Conservation (phyloP, 768 basidiomycete genomes). For the Piloderma croceum region DNA sequence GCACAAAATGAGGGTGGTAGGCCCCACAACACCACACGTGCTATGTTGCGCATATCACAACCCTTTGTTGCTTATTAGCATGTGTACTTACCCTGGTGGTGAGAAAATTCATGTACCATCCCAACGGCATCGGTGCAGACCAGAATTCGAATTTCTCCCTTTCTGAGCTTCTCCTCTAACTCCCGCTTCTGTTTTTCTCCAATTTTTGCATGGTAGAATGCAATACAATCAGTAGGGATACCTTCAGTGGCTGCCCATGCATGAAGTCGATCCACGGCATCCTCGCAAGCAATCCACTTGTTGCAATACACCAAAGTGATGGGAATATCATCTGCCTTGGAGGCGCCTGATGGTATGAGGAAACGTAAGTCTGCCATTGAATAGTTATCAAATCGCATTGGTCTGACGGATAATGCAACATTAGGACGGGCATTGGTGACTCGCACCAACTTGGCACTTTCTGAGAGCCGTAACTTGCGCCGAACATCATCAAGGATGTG, state of each 20-base stretch:
- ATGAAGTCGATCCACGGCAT: conserved; percentile 10
- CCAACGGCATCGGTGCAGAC: conserved; percentile 22
- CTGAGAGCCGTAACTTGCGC: no score
- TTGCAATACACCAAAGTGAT: conserved; percentile 20
- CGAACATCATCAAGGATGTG: conserved; percentile 12
- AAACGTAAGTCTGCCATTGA: conserved; percentile 22
- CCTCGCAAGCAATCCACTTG: conserved; percentile 8
- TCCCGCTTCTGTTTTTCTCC: conserved; percentile 17
- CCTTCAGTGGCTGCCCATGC: conserved; percentile 14
- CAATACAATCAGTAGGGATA: conserved; percentile 10
- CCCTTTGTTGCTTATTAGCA: no score
- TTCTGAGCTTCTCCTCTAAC: conserved; percentile 8
- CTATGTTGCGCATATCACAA: conserved; percentile 12
- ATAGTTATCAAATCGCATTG: conserved; percentile 17
- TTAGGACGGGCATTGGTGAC: conserved; percentile 19
- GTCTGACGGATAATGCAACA: conserved; percentile 20
- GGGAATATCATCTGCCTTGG: conserved; percentile 12
- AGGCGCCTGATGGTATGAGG: conserved; percentile 14
- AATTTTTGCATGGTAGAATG: conserved; percentile 20
- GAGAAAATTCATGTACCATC: conserved; percentile 17
- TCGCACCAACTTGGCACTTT: no score
- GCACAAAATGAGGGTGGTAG: conserved; percentile 18
- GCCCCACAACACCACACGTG: conserved; percentile 14
- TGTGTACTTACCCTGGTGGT: neutral
- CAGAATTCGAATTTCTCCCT: conserved; percentile 16